These are phyloP conservation scores for Ambrosia trifida DNA, from an alignment of 129 eudicot species.

Conservation along the genomic window DNA sequence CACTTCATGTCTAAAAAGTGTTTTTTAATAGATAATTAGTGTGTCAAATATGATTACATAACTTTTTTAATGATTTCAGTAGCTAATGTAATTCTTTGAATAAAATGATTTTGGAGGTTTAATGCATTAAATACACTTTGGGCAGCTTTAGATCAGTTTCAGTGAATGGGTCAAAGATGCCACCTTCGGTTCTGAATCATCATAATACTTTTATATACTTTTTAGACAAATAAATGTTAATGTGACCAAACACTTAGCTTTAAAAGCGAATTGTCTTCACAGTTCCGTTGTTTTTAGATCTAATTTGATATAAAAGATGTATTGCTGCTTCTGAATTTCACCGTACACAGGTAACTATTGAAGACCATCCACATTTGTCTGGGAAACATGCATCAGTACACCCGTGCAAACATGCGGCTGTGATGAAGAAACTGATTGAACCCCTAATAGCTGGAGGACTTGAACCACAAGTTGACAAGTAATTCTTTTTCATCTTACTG, in stretches of 20 bases:
- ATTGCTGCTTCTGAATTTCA: not conserved
- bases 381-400: slow-evolving; percentile 99
- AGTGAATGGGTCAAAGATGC: not conserved
- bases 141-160: not conserved
- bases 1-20: too few species aligned
- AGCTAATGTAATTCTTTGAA: not conserved
- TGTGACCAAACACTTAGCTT: not conserved
- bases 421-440: slow-evolving; percentile 97
- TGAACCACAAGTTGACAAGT: slow-evolving; percentile 99
- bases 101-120: not conserved
- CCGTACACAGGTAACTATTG: slow-evolving; percentile 79
- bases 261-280: not conserved
- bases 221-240: slow-evolving; percentile 4
- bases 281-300: not conserved
- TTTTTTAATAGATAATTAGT: too few species aligned
- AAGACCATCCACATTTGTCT: slow-evolving; percentile 94
- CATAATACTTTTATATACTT: not conserved
- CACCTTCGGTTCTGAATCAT: not conserved
- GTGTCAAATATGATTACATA: too few species aligned
- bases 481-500: slow-evolving; percentile 24
- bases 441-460: slow-evolving; percentile 88
- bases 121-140: not conserved
- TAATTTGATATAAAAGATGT: not conserved
- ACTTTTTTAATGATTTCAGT: not conserved
- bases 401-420: slow-evolving; percentile 98